A percentile compares a stretch with the other conserved stretches of the same genome.
phyloP scores from a whole-genome alignment of 768 basidiomycete genomes.

The Suillus weaverae region DNA sequence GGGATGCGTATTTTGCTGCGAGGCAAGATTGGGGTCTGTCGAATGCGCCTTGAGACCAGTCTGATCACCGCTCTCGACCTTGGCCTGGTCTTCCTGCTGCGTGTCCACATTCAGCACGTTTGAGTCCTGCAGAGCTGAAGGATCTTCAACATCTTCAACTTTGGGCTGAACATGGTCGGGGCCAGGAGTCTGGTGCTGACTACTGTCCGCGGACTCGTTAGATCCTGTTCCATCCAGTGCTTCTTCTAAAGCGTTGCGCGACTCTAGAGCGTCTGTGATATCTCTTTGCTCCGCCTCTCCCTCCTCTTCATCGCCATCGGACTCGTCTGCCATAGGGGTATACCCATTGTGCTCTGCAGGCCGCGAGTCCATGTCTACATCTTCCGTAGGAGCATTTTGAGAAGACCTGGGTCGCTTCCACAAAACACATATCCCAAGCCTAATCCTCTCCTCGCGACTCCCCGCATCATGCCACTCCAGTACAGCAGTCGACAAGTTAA shows the following conservation, averaged over 20 bases:
- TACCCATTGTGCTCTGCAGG: constrained; percentile 10
- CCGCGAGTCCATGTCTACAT: constrained; percentile 33
- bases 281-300: constrained; percentile 56
- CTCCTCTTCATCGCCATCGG: constrained; percentile 60
- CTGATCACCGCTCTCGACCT: constrained; percentile 26
- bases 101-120: constrained; percentile 38
- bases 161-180: constrained; percentile 42
- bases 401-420: constrained; percentile 54
- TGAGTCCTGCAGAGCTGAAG: constrained; percentile 37
- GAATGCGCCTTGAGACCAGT: constrained; percentile 56
- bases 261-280: constrained; percentile 60
- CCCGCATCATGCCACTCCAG: constrained; percentile 85
- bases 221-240: constrained; percentile 46
- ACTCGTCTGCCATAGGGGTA: constrained; percentile 32
- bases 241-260: constrained; percentile 54
- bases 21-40: constrained; percentile 51
- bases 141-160: constrained; percentile 59
- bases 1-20: constrained; percentile 40
- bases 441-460: constrained; percentile 60
- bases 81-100: constrained; percentile 24
- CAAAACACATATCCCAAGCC: constrained; percentile 64
- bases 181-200: constrained; percentile 32
- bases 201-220: constrained; percentile 35
- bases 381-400: constrained; percentile 33
- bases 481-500: constrained; percentile 77